phyloP scores from a whole-genome alignment of 2,329 filamentous ascomycete species.

The Coniella lustricola region DNA sequence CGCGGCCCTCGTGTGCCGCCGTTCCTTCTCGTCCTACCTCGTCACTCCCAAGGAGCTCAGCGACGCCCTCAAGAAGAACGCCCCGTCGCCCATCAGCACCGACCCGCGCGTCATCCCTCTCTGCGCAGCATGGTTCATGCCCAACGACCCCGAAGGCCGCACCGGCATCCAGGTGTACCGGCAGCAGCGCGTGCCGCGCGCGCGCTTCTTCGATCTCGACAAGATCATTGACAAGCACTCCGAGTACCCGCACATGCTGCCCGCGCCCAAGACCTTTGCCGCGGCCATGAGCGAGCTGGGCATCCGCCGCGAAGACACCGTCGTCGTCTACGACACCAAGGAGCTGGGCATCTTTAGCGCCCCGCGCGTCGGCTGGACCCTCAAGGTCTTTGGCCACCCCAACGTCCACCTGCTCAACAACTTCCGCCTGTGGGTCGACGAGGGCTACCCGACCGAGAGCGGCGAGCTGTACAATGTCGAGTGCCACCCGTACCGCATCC shows the following conservation, averaged over 20 bases:
- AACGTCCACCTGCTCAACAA: conserved; percentile 91
- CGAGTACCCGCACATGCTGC: conserved; percentile 95
- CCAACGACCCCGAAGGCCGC: conserved; percentile 67
- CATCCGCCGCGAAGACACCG: conserved; percentile 76
- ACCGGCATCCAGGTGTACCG: conserved; percentile 76
- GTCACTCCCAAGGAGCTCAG: conserved; percentile 78
- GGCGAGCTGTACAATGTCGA: conserved; percentile 64
- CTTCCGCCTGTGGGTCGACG: conserved; percentile 86
- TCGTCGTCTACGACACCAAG: conserved; percentile 90
- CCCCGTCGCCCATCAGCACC: conserved; percentile 70
- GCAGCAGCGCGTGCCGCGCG: conserved; percentile 75
- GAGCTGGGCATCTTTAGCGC: conserved; percentile 93
- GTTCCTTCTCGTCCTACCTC: conserved; percentile 71
- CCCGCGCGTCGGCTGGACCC: conserved; percentile 88
- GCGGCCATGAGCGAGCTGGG: conserved; percentile 84
- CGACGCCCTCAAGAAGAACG: conserved; percentile 75
- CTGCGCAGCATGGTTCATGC: conserved; percentile 93
- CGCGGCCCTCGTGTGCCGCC: conserved; percentile 26
- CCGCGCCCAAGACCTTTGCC: conserved; percentile 71
- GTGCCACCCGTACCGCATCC: conserved; percentile 58
- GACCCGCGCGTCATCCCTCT: conserved; percentile 80
- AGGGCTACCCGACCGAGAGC: conserved; percentile 75
- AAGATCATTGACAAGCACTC: conserved; percentile 80
- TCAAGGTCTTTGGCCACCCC: conserved; percentile 81
- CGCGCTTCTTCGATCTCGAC: conserved; percentile 95